Evolutionary conservation across 768 basidiomycete species (phyloP), one percentile per base, ranked within the genome.

Genomic region (Lactarius psammicola): DNA sequence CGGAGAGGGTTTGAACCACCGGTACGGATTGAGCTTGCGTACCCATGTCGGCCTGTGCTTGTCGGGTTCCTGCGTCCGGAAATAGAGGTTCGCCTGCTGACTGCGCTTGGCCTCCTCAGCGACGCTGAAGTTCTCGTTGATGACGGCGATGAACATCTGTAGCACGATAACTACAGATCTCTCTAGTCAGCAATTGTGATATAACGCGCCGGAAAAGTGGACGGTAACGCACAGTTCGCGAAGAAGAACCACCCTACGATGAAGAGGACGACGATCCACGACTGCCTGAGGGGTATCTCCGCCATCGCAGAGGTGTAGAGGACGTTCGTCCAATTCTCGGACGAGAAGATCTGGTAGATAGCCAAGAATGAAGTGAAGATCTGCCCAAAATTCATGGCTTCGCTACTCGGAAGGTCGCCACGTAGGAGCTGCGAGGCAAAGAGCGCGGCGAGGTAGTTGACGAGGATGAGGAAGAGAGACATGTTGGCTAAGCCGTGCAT

Each of bases 111-210:
- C 83, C 73, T 95, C 93, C 72, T 98, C 96, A 0, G 94, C 94
- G 6, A 97, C 86, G 28, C 88, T 82, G 71, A 98, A 98, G 76
- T 95, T 96, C 80, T 95, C 94, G 72, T 95, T 92, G 80, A 97
- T 94, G 54, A 96, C 94, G 38, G 96, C 96, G 72, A 98, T 92
- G 79, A 98, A 97, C 88, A 98, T 90, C 73, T 96, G 94, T 57
- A 96, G 75, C 10, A 96, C 82, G 71, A 96, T 92, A 80, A 94
- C 95, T 95, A 59, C 17, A 61, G 42, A 31, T 15, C 4, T 18
- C n/a, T 23, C 10, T 11, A 26, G 11, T 49, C 11, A 49, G 46
- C 23, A 13, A 26, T 11, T 11, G 23, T 49, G 23, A 23, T 15
- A 13, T n/a, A 46, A 49, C 46, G 17, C 15, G 17, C 6, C 0